Conservation (phyloP, 2,329 filamentous ascomycete species). For the Diplodia mutila region DNA sequence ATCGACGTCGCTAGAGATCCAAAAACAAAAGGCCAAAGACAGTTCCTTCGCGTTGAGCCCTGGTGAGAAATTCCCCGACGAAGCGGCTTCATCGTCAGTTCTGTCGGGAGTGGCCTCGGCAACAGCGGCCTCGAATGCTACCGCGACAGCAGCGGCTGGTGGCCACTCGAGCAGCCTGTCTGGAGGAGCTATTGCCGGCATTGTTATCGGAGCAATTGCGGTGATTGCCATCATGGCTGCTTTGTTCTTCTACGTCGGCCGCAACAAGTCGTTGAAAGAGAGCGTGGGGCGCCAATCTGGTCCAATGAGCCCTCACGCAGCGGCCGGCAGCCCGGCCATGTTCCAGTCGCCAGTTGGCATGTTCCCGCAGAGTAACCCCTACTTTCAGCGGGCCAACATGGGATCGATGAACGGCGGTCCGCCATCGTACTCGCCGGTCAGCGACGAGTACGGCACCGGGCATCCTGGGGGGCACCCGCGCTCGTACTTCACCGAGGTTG, state of each 20-base stretch:
- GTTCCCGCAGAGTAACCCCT: constrained; percentile 3
- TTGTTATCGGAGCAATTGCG: constrained; percentile 67
- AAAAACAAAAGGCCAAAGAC: constrained; percentile 31
- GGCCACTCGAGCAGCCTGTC: constrained; percentile 34
- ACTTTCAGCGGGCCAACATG: constrained; percentile 5
- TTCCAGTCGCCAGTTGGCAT: constrained; percentile 20
- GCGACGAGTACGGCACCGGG: constrained; percentile 6
- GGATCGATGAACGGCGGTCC: background rate
- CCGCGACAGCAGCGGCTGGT: background rate
- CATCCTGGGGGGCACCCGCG: background rate
- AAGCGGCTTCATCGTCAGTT: constrained; percentile 30
- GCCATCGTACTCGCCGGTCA: constrained; percentile 15
- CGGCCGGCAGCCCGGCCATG: constrained; percentile 12
- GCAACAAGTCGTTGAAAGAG: constrained; percentile 30
- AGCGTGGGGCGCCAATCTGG: background rate
- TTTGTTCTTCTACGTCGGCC: constrained; percentile 67
- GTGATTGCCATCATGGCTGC: constrained; percentile 64
- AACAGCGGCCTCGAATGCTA: background rate
- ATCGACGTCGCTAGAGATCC: constrained; percentile 3
- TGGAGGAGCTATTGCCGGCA: constrained; percentile 49
- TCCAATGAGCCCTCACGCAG: constrained; percentile 6
- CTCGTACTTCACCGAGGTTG: constrained; percentile 23
- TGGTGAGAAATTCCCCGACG: constrained; percentile 46
- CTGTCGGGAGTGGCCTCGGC: background rate
- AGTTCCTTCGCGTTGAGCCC: constrained; percentile 38